Evolutionary conservation across 2,329 filamentous ascomycete genomes (phyloP), one percentile per base, ranked within the genome.

Genomic region (Aspergillus fumigatus): DNA sequence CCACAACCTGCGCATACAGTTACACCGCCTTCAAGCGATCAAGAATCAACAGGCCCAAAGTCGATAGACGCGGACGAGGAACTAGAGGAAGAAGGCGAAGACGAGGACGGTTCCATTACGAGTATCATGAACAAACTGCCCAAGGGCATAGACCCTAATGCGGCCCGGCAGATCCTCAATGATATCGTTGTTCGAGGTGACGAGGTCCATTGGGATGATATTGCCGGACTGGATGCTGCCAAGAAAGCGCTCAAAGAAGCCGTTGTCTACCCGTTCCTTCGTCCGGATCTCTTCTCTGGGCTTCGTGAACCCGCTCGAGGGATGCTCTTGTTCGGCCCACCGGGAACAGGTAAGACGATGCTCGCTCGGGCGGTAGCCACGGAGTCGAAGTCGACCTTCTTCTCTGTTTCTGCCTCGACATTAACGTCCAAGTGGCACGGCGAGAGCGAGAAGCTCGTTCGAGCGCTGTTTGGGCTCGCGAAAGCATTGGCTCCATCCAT

Each of bases 311-410:
- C 94, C 21, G 93, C 94, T 14, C 82, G 92, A 56, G 94, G 94
- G 5, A 97, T 99, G 90, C 81, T 99, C 1, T 81, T 99, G 1
- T 99, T 99, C 69, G 94, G 94, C 0, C 94, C 94, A 1, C 94
- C 94, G 0, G 94, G 94, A n/a, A 99, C 94, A 0, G 94, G 94
- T 52, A 99, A 99, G 75, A 99, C 94, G 0, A 99, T 99, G 94
- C 80, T 99, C 40, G 94, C 94, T 9, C 85, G 94, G 61, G 92
- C 91, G 8, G 93, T 97, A 0, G 94, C 94, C 1, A 97, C 94
- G 0, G 94, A 99, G 73, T 96, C 90, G 1, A 88, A 87, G 66
- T 96, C 91, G 10, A 96, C 95, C 0, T 99, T 97, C 75, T 97
- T 99, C 76, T 95, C 92, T 14, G 96, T 99, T 55, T 96, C 92